Base-by-base conservation (phyloP, 768 basidiomycete species). In the Tricholoma matsutake region DNA sequence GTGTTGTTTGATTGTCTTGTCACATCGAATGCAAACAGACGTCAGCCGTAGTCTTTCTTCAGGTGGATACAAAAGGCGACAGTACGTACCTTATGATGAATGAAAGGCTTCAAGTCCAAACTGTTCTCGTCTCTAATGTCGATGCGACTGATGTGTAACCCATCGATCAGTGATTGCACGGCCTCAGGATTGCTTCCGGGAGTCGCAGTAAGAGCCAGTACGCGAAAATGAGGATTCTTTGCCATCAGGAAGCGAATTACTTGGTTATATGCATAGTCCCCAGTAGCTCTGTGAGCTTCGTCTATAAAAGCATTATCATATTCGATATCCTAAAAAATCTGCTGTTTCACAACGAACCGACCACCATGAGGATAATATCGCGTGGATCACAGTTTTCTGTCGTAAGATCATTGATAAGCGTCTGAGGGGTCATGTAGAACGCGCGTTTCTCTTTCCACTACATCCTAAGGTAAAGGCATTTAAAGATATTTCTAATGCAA, bases 401-500 rank as follows among this genome's bases (percentile, higher is more conserved):
- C 6, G 74, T 75, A 20, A 98, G 77, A 70, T 99, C 97, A 62
- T 96, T 96, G 61, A 91, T 79, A 22, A 98, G 80, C 0, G 96
- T 98, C 70, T 98, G 97, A 0, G 96, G 94, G 0, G 96, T 98
- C 87, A 96, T 94, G 70, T 93, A 98, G 70, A 96, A 94, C 20
- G 97, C 86, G 0, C 94, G 81, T 69, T 92, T 94, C 67, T 88
- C 82, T 61, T 79, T 74, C 91, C 91, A 94, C 92, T 94, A 47
- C 49, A 53, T 32, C 6, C 8, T 25, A 20, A 43, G 16, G 29
- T 54, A 53, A 58, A 14, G 51, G 49, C 29, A 45, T 18, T 35
- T 11, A 5, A 35, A 45, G 20, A 25, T 29, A 25, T 14, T 31
- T 8, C n/a, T 7, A n/a, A 57, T 25, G 9, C 16, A 25, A 29